Percentiles rank a stretch among this genome's conserved stretches.
Evolutionary conservation across 805 yeast species (phyloP).

Genomic region (Danielia reshetovae): DNA sequence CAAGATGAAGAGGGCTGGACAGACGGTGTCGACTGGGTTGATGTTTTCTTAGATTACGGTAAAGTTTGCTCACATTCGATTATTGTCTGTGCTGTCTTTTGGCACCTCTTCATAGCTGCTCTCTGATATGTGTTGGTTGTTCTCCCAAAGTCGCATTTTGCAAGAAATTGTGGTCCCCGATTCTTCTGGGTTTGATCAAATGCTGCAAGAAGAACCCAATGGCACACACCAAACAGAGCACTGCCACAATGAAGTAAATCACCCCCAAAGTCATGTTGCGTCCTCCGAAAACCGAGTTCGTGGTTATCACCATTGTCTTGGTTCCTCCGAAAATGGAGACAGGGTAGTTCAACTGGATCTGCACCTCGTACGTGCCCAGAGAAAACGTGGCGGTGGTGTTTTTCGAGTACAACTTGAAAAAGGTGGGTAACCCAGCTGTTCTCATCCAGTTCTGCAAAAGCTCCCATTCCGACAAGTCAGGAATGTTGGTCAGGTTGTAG

Average conservation of each 20-base stretch:
- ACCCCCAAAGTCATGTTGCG: slow-evolving; percentile 81
- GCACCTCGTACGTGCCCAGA: slow-evolving; percentile 67
- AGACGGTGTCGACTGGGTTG: too few species aligned
- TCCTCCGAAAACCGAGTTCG: slow-evolving; percentile 83
- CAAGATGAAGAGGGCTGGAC: too few species aligned
- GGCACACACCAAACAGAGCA: slow-evolving; percentile 66
- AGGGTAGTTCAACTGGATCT: slow-evolving; percentile 75
- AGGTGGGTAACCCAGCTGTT: slow-evolving; percentile 89
- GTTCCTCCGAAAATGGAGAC: slow-evolving; percentile 84
- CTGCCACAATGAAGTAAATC: slow-evolving; percentile 81
- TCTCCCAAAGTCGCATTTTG: slow-evolving; percentile 23
- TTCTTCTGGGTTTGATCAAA: slow-evolving; percentile 74
- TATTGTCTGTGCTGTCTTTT: too few species aligned
- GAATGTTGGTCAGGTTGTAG: slow-evolving; percentile 76
- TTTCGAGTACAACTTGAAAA: slow-evolving; percentile 76
- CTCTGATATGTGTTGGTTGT: slow-evolving; percentile 17
- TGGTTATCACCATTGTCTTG: slow-evolving; percentile 75
- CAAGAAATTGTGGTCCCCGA: slow-evolving; percentile 72
- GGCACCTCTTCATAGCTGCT: slow-evolving; percentile 13
- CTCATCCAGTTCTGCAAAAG: slow-evolving; percentile 97
- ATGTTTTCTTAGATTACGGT: too few species aligned
- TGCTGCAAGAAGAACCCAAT: slow-evolving; percentile 76
- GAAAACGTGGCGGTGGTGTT: slow-evolving; percentile 55
- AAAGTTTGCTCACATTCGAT: too few species aligned
- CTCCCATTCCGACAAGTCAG: slow-evolving; percentile 73